Conservation (phyloP, 1,139 yeast genomes). For the Yamadazyma blattariae region DNA sequence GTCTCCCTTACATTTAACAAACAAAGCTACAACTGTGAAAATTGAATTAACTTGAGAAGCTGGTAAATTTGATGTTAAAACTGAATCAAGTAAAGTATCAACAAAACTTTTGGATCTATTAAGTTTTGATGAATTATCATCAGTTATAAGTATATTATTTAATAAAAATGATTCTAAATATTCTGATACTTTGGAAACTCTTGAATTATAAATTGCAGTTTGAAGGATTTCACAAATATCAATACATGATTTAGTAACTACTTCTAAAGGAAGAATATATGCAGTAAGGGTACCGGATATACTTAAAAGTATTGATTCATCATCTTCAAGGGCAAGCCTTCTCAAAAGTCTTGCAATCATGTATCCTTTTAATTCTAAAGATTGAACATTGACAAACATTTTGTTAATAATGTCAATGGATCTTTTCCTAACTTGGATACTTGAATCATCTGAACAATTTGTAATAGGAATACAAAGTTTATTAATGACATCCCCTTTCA, state of each 20-base stretch:
- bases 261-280: not conserved
- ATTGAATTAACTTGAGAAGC: not conserved
- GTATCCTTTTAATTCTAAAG: constrained; percentile 31
- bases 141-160: not conserved
- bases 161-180: constrained; percentile 2
- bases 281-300: not conserved
- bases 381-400: constrained; percentile 40
- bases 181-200: not conserved
- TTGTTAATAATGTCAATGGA: constrained; percentile 52
- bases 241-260: not conserved
- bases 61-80: not conserved
- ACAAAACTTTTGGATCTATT: too few relatives aligned
- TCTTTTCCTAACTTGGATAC: constrained; percentile 63
- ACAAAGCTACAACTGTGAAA: constrained; percentile 44
- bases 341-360: constrained; percentile 51
- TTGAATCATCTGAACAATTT: constrained; percentile 53
- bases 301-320: constrained; percentile 27
- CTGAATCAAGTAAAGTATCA: not conserved
- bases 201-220: not conserved
- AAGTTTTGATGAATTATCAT: not conserved
- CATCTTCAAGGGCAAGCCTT: constrained; percentile 71
- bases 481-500: constrained; percentile 42
- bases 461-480: constrained; percentile 52
- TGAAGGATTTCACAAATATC: constrained; percentile 24
- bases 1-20: constrained; percentile 49